Evolutionary conservation across 2,329 filamentous ascomycete genomes (phyloP).

Genomic region (Huntiella abstrusa): DNA sequence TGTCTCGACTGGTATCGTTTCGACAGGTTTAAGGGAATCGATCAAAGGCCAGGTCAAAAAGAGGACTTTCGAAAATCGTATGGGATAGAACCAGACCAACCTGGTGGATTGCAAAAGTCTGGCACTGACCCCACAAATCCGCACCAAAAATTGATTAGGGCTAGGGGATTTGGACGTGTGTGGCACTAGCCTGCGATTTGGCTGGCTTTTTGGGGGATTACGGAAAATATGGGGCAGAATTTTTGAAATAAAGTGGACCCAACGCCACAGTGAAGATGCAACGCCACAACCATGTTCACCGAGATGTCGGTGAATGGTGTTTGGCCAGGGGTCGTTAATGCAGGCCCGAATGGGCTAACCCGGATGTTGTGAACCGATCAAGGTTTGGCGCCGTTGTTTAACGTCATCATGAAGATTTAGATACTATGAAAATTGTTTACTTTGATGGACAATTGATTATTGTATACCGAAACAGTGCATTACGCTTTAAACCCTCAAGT

Average conservation of each 20-base stretch:
- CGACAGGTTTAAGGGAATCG: conserved; percentile 10
- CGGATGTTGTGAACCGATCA: no score
- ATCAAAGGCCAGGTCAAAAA: conserved; percentile 9
- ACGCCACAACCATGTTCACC: background rate
- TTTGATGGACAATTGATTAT: no score
- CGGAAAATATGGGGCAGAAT: no score
- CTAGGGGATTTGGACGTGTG: conserved; percentile 11
- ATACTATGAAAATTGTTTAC: no score
- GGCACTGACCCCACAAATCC: conserved; percentile 11
- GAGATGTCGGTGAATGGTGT: no score
- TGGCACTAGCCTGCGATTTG: conserved; percentile 2
- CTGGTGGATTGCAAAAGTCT: conserved; percentile 11
- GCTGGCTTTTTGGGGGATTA: no score
- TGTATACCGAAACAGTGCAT: no score
- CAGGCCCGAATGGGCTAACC: no score
- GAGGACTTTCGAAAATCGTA: conserved; percentile 9
- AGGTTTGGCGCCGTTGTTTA: no score
- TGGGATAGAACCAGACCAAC: conserved; percentile 6
- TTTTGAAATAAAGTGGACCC: background rate
- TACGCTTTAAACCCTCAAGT: no score
- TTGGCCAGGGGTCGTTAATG: no score
- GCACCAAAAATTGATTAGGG: conserved; percentile 11
- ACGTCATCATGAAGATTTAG: no score
- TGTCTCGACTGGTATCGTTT: conserved; percentile 12
- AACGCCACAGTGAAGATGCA: background rate